These are phyloP conservation scores for Tympanopsis confertula DNA, from an alignment of 2,329 filamentous ascomycete species.

Conservation along the genomic window DNA sequence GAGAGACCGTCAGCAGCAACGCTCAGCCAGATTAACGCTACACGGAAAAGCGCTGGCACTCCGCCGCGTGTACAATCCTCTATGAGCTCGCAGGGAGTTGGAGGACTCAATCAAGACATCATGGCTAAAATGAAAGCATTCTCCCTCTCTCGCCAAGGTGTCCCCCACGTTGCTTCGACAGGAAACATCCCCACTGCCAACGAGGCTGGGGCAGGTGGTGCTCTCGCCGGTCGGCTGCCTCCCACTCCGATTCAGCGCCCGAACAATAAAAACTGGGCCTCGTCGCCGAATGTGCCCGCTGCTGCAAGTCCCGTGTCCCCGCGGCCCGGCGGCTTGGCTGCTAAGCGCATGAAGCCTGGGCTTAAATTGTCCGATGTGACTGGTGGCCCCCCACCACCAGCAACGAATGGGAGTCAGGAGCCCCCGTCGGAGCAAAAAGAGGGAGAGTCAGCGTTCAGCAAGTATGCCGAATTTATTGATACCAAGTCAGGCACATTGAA, in stretches of 20 bases:
- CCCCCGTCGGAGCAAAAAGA: too few species aligned
- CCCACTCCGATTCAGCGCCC: background rate
- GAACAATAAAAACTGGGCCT: background rate
- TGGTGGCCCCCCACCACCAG: background rate
- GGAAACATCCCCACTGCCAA: background rate
- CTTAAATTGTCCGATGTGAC: background rate
- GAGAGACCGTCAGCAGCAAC: too few species aligned
- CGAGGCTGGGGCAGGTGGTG: background rate
- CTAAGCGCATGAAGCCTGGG: background rate
- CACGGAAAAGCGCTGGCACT: background rate
- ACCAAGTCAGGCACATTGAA: slow-evolving; percentile 82
- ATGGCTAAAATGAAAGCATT: slow-evolving; percentile 1
- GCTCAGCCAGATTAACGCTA: background rate
- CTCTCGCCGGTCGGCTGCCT: background rate
- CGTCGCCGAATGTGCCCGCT: background rate
- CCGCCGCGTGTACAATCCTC: background rate
- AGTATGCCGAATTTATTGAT: slow-evolving; percentile 59
- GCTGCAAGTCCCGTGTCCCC: background rate
- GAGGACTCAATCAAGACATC: background rate
- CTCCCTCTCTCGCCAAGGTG: slow-evolving; percentile 1
- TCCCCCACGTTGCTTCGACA: background rate
- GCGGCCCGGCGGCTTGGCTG: background rate
- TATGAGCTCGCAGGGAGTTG: background rate
- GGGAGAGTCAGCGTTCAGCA: slow-evolving; percentile 1
- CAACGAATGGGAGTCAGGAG: background rate